These are phyloP conservation scores for Trichophyton mentagrophytes DNA, from an alignment of 2,329 filamentous ascomycete genomes.

Conservation along the genomic window DNA sequence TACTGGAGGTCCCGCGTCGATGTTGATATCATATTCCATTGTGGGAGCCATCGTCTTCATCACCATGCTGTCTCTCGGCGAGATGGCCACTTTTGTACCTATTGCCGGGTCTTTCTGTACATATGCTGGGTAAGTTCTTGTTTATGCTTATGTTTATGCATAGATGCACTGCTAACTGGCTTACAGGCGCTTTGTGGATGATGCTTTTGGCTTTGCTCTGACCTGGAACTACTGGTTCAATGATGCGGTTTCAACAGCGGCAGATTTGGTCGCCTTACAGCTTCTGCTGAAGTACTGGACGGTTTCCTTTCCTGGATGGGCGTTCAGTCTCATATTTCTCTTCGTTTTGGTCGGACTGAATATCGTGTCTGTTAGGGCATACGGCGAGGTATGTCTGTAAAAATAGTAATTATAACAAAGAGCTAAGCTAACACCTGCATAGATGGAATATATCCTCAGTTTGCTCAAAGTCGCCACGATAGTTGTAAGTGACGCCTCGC, in stretches of 20 bases:
- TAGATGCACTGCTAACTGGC: neutral
- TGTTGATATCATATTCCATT: slow-evolving; percentile 46
- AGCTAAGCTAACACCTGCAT: neutral
- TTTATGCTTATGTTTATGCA: neutral
- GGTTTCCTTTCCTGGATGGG: slow-evolving; percentile 50
- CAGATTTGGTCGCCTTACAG: slow-evolving; percentile 48
- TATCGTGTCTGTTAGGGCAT: slow-evolving; percentile 41
- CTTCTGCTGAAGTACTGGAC: slow-evolving; percentile 51
- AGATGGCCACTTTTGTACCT: slow-evolving; percentile 48
- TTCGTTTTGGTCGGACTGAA: slow-evolving; percentile 42
- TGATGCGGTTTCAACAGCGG: slow-evolving; percentile 47
- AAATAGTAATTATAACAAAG: neutral
- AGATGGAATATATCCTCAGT: slow-evolving; percentile 33
- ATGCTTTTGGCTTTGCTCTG: slow-evolving; percentile 33
- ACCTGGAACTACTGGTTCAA: slow-evolving; percentile 50
- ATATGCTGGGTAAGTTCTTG: slow-evolving; percentile 36
- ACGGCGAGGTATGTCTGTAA: slow-evolving; percentile 37
- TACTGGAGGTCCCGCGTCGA: slow-evolving; percentile 47
- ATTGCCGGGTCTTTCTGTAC: slow-evolving; percentile 45
- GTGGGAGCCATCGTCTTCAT: slow-evolving; percentile 46
- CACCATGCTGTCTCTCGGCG: slow-evolving; percentile 47
- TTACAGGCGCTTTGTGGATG: slow-evolving; percentile 32
- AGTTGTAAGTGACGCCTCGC: slow-evolving; percentile 20
- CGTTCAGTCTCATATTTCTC: slow-evolving; percentile 50
- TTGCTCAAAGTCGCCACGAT: slow-evolving; percentile 32